Conservation (phyloP, 2,329 filamentous ascomycete genomes). For the Cylindrodendrum hubeiense region DNA sequence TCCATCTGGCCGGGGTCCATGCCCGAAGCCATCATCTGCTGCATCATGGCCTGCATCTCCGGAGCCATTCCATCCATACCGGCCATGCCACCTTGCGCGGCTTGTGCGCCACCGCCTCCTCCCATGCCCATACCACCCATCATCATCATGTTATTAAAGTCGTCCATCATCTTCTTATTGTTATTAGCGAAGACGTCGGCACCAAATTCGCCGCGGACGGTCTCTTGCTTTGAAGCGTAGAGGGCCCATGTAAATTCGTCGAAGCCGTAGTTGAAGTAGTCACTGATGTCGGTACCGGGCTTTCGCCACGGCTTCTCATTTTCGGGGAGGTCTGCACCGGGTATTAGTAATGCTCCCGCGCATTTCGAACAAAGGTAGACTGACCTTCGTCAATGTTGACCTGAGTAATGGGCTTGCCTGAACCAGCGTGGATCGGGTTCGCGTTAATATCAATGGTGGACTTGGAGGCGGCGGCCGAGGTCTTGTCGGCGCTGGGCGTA, state of each 20-base stretch:
- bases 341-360: conserved; percentile 15
- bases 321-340: conserved; percentile 70
- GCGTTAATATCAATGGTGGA: conserved; percentile 89
- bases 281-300: conserved; percentile 92
- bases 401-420: conserved; percentile 85
- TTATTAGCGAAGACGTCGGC: conserved; percentile 72
- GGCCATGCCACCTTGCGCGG: conserved; percentile 56
- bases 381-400: conserved; percentile 78
- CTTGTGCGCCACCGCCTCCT: conserved; percentile 49
- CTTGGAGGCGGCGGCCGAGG: conserved; percentile 76
- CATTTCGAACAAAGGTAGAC: conserved; percentile 6
- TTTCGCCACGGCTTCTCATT: conserved; percentile 96
- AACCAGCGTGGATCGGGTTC: conserved; percentile 81
- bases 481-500: conserved; percentile 62
- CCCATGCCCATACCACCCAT: conserved; percentile 63
- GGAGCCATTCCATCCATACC: conserved; percentile 74
- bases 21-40: conserved; percentile 75
- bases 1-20: conserved; percentile 78
- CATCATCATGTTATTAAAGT: conserved; percentile 78
- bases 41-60: conserved; percentile 78
- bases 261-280: conserved; percentile 99
- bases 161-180: conserved; percentile 84
- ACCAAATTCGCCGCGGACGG: conserved; percentile 80
- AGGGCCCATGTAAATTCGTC: conserved; percentile 98
- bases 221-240: conserved; percentile 91